Base-by-base conservation (phyloP, 306 rosid genomes). In the Malus asiatica region DNA sequence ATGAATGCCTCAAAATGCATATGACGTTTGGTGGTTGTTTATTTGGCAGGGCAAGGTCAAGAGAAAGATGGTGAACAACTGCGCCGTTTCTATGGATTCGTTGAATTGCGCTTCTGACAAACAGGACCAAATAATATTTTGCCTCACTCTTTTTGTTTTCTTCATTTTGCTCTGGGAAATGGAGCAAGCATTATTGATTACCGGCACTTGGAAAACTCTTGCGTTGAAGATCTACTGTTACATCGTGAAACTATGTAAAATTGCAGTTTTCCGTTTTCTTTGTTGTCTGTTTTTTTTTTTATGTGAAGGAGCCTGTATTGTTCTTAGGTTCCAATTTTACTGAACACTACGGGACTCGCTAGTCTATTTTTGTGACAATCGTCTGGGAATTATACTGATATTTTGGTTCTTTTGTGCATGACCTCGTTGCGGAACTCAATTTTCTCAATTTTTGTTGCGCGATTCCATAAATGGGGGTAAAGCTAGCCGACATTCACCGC, bases 61-160 rank as follows among this genome's bases (percentile, higher is more conserved):
- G 86, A 80, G 89, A 88, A 58, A 81, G 76, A 73, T 88, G 91
- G 91, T 88, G 89, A 86, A 70, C 62, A 59, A 62, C 12, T 6
- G 29, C 27, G 52, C 69, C 23, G 65, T 79, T 59, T 62, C 58
- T 55, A 55, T 58, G 86, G 76, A 67, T 58, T 70, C 71, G 15
- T 77, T 78, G 84, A 77, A 52, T 61, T 65, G 70, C 51, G 66
- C 76, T 69, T 85, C 76, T 72, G 88, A 84, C 81, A 74, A 68
- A 52, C 71, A 48, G 84, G 74, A 83, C 79, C 72, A 66, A 85
- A 85, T 85, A 85, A 88, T 83, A 72, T 81, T 80, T 83, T 83
- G 84, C 69, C 82, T 46, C 82, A 71, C 78, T 48, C 55, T 52
- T 72, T 79, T 78, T 59, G 76, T 77, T 78, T 72, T 70, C 72